phyloP scores from a whole-genome alignment of 331 rosid genomes.

The Erythrophleum ivorense region DNA sequence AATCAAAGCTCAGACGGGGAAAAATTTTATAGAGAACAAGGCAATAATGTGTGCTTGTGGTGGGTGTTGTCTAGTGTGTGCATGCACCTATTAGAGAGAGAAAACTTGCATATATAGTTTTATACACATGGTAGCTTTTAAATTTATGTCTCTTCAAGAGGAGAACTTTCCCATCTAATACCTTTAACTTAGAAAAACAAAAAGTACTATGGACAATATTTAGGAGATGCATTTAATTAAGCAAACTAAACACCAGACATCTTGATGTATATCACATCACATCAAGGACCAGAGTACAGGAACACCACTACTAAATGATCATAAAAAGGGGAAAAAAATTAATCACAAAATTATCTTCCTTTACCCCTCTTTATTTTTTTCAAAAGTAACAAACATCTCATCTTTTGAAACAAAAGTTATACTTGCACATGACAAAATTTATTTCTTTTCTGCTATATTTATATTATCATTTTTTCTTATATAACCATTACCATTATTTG shows the following conservation, averaged over 20 bases:
- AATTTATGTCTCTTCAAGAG: slow-evolving; percentile 2
- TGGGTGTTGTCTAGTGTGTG: neutral
- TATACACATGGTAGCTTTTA: neutral
- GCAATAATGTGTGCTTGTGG: slow-evolving; percentile 18
- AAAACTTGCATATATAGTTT: neutral
- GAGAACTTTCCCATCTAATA: neutral
- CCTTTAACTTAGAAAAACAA: neutral
- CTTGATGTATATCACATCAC: neutral
- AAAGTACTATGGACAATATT: neutral
- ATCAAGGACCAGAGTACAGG: neutral
- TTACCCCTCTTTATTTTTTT: neutral
- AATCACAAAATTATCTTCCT: neutral
- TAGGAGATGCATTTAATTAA: neutral
- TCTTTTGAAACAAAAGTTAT: neutral
- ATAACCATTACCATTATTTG: neutral
- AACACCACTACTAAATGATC: neutral
- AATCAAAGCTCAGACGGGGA: slow-evolving; percentile 13
- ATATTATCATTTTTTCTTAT: too few relatives aligned
- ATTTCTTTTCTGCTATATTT: neutral
- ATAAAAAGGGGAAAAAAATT: neutral
- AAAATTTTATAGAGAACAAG: slow-evolving; percentile 19
- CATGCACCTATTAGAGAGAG: neutral
- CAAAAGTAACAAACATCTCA: neutral
- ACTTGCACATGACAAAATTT: neutral
- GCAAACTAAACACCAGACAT: neutral